Base-by-base conservation (phyloP, 768 basidiomycete genomes). In the Pleurotus salmoneostramineus region DNA sequence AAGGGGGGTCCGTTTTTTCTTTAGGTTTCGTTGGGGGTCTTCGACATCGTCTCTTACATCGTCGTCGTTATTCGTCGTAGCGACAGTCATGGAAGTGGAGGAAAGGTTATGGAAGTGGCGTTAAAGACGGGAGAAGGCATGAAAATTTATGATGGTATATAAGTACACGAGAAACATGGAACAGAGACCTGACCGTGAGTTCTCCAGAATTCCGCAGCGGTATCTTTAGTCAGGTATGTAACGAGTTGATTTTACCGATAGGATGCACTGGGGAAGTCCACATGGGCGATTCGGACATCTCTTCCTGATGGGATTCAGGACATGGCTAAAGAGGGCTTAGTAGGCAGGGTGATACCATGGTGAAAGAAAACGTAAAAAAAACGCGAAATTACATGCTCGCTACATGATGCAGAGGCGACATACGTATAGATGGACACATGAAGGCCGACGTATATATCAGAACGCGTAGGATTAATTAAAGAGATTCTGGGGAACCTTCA, bases 401-500 rank as follows among this genome's bases (percentile, higher is more conserved):
- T 27, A 27, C 21, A 27, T 27, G 21, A 27, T 27, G 21, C 21
- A 27, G 21, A 27, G 21, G 21, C 21, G 21, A 27, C 21, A 27
- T 27, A 27, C 21, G 21, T 27, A 27, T 27, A 27, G 21, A 27
- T 27, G 21, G 21, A 27, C 21, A 27, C 21, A 27, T 27, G 21
- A 27, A 27, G 21, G 21, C 21, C 21, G 81, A 82, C 84, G 81
- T 84, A 84, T 68, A 77, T 77, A 77, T 82, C 80, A 84, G 83
- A 78, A 77, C 81, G 83, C 82, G 84, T 85, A 85, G 85, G 84
- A 84, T 83, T 87, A 85, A 83, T 84, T 85, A 85, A 87, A 85
- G 84, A 84, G 84, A 84, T 83, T 84, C 83, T 83, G 85, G 85
- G 84, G 83, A 84, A 84, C 83, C 83, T 83, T 81, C 83, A 80